These are phyloP conservation scores for Rhizopogon roseolus DNA, from an alignment of 768 basidiomycete genomes.

Conservation along the genomic window DNA sequence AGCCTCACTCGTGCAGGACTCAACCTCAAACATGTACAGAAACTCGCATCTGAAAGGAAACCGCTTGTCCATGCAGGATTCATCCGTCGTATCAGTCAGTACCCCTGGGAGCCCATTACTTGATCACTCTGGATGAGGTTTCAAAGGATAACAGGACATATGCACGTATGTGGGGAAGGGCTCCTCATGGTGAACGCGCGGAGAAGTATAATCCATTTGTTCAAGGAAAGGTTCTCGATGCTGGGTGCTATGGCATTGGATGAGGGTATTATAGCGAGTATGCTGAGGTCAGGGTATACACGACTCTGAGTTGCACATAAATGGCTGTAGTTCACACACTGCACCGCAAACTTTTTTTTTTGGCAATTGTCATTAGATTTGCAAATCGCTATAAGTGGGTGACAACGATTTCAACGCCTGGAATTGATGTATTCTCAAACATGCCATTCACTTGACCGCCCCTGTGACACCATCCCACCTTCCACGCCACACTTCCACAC, in stretches of 20 bases:
- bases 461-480: not conserved
- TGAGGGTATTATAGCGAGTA: no score
- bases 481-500: conserved; percentile 70
- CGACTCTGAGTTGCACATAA: no score
- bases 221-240: conserved; percentile 13
- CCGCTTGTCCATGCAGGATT: not conserved
- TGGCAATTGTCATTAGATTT: no score
- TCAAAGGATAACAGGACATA: conserved; percentile 25
- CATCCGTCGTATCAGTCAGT: conserved; percentile 6
- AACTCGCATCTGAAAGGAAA: no score
- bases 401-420: not conserved
- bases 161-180: conserved; percentile 16
- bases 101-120: conserved; percentile 11
- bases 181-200: conserved; percentile 10
- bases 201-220: conserved; percentile 18
- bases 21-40: no score
- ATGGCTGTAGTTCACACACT: no score
- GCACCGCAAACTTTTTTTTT: no score
- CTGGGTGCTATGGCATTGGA: conserved; percentile 1
- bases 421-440: not conserved
- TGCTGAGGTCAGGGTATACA: no score
- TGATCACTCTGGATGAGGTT: conserved; percentile 20
- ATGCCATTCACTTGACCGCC: not conserved
- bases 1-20: no score
- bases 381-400: no score